Evolutionary conservation across 2,329 filamentous ascomycete genomes (phyloP).

Genomic region (Colletotrichum paranaense): DNA sequence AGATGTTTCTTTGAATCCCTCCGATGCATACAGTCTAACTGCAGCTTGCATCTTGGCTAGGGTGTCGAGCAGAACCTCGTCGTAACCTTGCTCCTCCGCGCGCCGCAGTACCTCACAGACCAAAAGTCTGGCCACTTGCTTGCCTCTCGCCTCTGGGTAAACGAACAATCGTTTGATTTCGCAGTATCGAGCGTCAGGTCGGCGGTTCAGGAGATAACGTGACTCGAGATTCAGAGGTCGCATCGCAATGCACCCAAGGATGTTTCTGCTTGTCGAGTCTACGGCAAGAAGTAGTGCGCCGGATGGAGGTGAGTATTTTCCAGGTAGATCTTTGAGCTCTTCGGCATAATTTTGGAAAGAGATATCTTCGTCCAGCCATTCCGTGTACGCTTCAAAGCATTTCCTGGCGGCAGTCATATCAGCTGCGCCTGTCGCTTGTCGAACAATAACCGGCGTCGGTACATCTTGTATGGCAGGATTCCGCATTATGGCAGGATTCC

Average conservation of each 20-base stretch:
- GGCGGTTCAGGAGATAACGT: background rate
- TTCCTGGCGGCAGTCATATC: background rate
- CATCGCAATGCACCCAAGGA: background rate
- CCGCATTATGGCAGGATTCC: no score
- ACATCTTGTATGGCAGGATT: no score
- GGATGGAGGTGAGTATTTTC: background rate
- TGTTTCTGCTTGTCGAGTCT: background rate
- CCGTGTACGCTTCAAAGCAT: background rate
- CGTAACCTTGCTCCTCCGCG: background rate
- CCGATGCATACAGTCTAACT: background rate
- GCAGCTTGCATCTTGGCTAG: background rate
- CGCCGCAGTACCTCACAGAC: background rate
- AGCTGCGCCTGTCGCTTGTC: background rate
- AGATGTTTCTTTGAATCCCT: background rate
- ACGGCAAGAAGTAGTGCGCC: background rate
- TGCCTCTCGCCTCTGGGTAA: background rate
- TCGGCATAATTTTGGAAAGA: background rate
- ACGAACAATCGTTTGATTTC: background rate
- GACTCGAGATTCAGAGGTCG: background rate
- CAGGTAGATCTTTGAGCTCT: background rate
- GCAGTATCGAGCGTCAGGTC: background rate
- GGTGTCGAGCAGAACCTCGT: background rate
- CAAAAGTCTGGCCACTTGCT: background rate
- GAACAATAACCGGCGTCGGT: background rate
- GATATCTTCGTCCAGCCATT: background rate